Percentiles rank a stretch among this genome's conserved stretches.
Conservation (phyloP, 805 yeast species). For the Priceomyces medius region DNA sequence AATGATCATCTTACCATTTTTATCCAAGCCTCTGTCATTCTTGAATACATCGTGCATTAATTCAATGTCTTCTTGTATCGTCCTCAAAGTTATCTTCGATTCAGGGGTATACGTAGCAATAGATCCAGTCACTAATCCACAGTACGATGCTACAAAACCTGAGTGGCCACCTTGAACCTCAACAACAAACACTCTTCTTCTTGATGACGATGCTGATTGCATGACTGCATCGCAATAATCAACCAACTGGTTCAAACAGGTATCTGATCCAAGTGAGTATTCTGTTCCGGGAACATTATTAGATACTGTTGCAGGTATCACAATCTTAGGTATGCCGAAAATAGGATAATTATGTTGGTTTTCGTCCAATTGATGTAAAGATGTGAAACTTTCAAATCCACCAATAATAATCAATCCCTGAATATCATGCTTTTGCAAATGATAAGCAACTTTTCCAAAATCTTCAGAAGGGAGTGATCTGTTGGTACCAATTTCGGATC, state of each 20-base stretch:
- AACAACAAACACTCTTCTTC: slow-evolving; percentile 76
- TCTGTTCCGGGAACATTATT: slow-evolving; percentile 83
- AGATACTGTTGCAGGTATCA: slow-evolving; percentile 77
- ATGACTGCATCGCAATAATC: slow-evolving; percentile 76
- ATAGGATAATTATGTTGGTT: slow-evolving; percentile 64
- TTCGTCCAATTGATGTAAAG: slow-evolving; percentile 62
- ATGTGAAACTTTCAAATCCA: slow-evolving; percentile 78
- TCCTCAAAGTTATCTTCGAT: slow-evolving; percentile 57
- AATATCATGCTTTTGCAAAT: slow-evolving; percentile 64
- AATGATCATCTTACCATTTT: slow-evolving; percentile 67
- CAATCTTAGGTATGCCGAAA: slow-evolving; percentile 74
- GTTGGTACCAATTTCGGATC: slow-evolving; percentile 81
- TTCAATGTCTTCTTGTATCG: slow-evolving; percentile 64
- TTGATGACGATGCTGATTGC: slow-evolving; percentile 74
- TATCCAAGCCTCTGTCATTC: slow-evolving; percentile 61
- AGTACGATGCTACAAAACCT: slow-evolving; percentile 71
- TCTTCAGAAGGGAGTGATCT: slow-evolving; percentile 67
- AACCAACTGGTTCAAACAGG: slow-evolving; percentile 69
- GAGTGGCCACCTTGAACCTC: slow-evolving; percentile 87
- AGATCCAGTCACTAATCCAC: slow-evolving; percentile 70
- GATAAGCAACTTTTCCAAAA: slow-evolving; percentile 68
- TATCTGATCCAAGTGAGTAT: slow-evolving; percentile 73
- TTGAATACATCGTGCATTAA: slow-evolving; percentile 58
- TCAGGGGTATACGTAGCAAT: slow-evolving; percentile 78
- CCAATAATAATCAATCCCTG: slow-evolving; percentile 76